These are phyloP conservation scores for Aegilops sharonensis DNA, from an alignment of 176 grass and related monocot genomes.

Conservation along the genomic window DNA sequence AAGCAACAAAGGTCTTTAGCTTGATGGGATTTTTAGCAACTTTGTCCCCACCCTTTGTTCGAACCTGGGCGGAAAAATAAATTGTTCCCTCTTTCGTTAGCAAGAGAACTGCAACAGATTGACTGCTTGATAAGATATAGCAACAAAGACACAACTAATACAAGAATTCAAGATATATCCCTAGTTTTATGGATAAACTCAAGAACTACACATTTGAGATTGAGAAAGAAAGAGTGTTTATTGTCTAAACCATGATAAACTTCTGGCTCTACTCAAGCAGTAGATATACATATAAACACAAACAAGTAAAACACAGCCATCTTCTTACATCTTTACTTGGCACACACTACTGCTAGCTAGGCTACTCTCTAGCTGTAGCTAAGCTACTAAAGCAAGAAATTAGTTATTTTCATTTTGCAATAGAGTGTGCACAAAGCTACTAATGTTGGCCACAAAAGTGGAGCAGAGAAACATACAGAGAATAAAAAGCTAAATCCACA, in stretches of 20 bases:
- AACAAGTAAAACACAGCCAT: slow-evolving; percentile 37
- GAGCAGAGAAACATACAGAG: background rate
- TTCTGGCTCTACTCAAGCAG: background rate
- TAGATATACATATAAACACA: background rate
- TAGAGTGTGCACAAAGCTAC: no score
- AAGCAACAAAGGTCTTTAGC: slow-evolving; percentile 65
- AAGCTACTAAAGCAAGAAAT: background rate
- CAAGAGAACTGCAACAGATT: background rate
- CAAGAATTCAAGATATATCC: background rate
- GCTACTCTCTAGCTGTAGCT: background rate
- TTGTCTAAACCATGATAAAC: background rate
- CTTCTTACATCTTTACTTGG: slow-evolving; percentile 29
- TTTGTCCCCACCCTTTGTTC: slow-evolving; percentile 17
- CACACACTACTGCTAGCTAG: slow-evolving; percentile 13
- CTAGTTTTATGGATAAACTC: background rate
- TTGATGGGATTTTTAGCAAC: slow-evolving; percentile 49
- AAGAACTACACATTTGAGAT: background rate
- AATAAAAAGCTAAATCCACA: background rate
- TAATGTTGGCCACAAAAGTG: no score
- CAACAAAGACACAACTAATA: no score
- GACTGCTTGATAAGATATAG: background rate
- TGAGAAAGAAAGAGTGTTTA: background rate
- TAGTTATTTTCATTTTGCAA: no score
- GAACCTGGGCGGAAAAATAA: slow-evolving; percentile 6
- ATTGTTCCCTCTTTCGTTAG: background rate